Evolutionary conservation across 768 basidiomycete species (phyloP), one percentile per base, ranked within the genome.

Genomic region (Kwoniella sp.): DNA sequence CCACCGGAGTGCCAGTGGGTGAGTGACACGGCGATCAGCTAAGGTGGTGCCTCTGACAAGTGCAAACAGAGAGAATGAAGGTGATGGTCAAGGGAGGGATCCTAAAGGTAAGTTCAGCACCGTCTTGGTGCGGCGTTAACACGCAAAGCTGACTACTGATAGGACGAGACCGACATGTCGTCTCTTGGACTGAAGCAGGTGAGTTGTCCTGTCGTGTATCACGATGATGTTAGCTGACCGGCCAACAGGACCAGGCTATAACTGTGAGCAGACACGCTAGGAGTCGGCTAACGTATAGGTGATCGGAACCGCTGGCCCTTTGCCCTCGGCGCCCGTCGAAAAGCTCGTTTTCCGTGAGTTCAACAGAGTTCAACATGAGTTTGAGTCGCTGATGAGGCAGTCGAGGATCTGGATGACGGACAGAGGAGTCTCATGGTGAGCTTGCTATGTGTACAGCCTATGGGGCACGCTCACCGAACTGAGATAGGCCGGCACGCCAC

Each of bases 61-160:
- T 7, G 5, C 34, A 36, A 6, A 37, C 88, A 29, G 89, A 93
- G 69, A 80, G 91, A 41, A 92, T 95, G 89, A 99, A 98, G 77
- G 86, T 98, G 59, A 91, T 95, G 87, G 80, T 92, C 71, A 96
- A 95, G 71, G 87, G 87, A 47, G 87, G 86, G 31, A 79, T 89
- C 48, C 81, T 95, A 65, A 93, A 92, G 82, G 89, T 88, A 15
- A 31, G 56, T 56, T 33, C 46, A 15, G 23, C 42, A 27, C 10
- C 11, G 17, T n/a, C n/a, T n/a, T n/a, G n/a, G n/a, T n/a, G n/a
- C n/a, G n/a, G n/a, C n/a, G n/a, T n/a, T n/a, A n/a, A n/a, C 38
- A 8, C 10, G 1, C 31, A 31, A n/a, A 19, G n/a, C 32, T 41
- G 45, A 25, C 32, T 34, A 17, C 17, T 26, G 12, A 5, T 55